Percentiles rank a stretch among this genome's conserved stretches.
phyloP scores from a whole-genome alignment of 1,284 basidiomycete genomes.

The Microbotryomycetes sp. region DNA sequence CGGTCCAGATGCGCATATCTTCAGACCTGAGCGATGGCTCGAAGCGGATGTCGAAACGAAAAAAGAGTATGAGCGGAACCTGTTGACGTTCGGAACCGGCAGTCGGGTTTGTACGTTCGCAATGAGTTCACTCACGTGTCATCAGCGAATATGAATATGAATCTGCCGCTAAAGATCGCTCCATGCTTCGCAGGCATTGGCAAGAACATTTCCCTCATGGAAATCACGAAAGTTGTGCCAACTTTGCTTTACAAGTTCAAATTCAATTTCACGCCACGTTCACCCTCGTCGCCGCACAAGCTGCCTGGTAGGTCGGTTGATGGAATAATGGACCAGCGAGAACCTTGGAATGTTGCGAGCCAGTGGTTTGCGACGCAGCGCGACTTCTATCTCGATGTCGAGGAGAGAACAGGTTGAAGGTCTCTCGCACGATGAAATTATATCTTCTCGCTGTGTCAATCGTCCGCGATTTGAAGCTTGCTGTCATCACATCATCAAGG shows the following conservation, averaged over 20 bases:
- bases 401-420: no score
- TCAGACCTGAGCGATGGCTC: neutral
- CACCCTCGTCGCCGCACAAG: neutral
- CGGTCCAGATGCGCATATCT: neutral
- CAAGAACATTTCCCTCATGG: neutral
- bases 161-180: neutral
- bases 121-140: no score
- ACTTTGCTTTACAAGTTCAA: neutral
- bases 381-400: neutral
- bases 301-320: neutral
- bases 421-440: no score
- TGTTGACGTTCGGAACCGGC: neutral
- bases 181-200: neutral
- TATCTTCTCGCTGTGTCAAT: no score
- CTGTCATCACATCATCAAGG: no score
- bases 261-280: neutral
- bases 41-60: neutral
- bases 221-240: neutral
- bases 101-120: neutral
- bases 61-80: neutral
- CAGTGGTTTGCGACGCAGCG: neutral
- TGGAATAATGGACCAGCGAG: neutral
- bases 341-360: neutral
- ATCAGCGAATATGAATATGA: no score
- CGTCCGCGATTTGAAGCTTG: no score